Evolutionary conservation across 2,329 filamentous ascomycete genomes (phyloP), one percentile per base, ranked within the genome.

Genomic region (Immersiporthe knoxdaviesiana): DNA sequence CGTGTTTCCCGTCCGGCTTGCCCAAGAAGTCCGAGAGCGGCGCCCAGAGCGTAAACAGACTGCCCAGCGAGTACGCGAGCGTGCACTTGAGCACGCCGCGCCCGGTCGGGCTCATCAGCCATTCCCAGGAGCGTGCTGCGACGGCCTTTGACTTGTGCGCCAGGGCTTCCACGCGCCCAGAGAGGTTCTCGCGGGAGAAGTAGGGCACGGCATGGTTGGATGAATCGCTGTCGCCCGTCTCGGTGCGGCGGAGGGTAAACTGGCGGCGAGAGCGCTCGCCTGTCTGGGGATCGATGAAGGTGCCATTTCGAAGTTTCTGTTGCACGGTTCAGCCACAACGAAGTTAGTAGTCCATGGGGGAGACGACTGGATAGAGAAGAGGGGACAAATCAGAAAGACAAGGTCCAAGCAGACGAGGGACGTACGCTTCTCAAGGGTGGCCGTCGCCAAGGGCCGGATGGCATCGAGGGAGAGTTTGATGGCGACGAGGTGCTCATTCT

Each of bases 31-130:
- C 82, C 21, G 93, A 90, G 68, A 97, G 84, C 2, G 87, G 85
- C 2, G 90, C 87, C 72, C 93, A 90, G 75, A 97, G 96, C 0
- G 94, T 97, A 47, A 91, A 93, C 79, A 97, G 83, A 74, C 92
- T 97, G 24, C 92, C 95, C 44, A 97, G 80, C 4, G 97, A 82
- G 80, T 97, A 97, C 59, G 94, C 95, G 71, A 97, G 81, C 41
- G 93, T 94, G 82, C 94, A 97, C 80, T 97, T 97, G 75, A 97
- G 82, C 66, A 97, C 92, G 52, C 90, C 91, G 70, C 90, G 90
- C 7, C 93, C 94, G 44, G 87, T 90, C 44, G 91, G 89, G 0
- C 93, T 94, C 50, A 85, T 82, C 8, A 90, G 76, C 83, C 93
- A 96, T 68, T 79, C 76, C 79, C 87, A 85, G 62, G 85, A 76